These are phyloP conservation scores for Botrytis fabae DNA, from an alignment of 2,329 filamentous ascomycete genomes.

Conservation along the genomic window DNA sequence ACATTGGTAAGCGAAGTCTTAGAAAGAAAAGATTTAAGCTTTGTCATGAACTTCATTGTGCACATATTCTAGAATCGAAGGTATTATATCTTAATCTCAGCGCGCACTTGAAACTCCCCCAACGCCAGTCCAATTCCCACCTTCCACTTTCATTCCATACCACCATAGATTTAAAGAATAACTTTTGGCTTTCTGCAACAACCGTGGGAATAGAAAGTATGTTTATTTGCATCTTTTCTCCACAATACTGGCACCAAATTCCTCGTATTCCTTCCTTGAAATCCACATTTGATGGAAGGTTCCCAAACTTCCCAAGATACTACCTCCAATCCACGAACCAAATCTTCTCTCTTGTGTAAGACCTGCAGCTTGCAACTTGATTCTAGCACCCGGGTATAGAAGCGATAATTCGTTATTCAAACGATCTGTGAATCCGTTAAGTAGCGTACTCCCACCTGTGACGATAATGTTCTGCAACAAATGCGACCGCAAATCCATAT, in stretches of 20 bases:
- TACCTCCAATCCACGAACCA: constrained; percentile 93
- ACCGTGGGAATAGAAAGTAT: not conserved
- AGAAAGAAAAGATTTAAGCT: not conserved
- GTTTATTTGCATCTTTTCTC: constrained; percentile 94
- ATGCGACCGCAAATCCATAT: constrained; percentile 83
- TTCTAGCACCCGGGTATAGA: constrained; percentile 81
- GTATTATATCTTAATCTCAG: constrained; percentile 24
- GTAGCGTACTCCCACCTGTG: constrained; percentile 81
- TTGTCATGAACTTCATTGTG: constrained; percentile 8
- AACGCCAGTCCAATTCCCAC: constrained; percentile 20
- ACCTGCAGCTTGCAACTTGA: constrained; percentile 85
- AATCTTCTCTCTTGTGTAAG: constrained; percentile 87
- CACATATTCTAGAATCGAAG: constrained; percentile 13
- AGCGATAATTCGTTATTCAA: constrained; percentile 79
- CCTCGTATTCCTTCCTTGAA: constrained; percentile 93
- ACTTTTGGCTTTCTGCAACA: constrained; percentile 23
- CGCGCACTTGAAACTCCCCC: constrained; percentile 20
- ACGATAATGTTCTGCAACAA: constrained; percentile 89
- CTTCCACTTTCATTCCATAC: constrained; percentile 1
- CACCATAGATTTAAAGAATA: constrained; percentile 15
- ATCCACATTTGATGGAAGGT: constrained; percentile 99
- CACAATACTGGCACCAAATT: constrained; percentile 85
- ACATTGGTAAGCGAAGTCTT: not conserved
- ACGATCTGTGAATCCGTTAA: constrained; percentile 90
- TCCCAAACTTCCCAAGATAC: constrained; percentile 90